phyloP scores from a whole-genome alignment of 305 asterid genomes.

The Solanum chacoense region DNA sequence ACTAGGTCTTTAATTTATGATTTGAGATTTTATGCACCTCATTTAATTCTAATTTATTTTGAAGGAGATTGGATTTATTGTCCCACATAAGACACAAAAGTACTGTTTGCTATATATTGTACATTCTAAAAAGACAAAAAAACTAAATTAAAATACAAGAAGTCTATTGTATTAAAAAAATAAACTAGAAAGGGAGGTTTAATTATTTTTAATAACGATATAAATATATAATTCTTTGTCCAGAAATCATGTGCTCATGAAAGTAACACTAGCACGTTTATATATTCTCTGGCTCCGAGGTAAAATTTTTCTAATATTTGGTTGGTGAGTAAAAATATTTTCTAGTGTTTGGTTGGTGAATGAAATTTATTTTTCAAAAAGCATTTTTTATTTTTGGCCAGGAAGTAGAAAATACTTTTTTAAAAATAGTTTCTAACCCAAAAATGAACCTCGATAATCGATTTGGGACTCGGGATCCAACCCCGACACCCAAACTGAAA shows the following conservation, averaged over 20 bases:
- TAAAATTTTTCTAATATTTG: background rate
- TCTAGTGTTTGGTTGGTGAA: background rate
- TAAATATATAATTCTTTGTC: background rate
- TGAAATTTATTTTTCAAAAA: background rate
- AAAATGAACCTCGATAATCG: background rate
- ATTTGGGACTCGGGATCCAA: background rate
- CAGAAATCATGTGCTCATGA: background rate
- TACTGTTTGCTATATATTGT: background rate
- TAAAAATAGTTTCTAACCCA: background rate
- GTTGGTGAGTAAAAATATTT: background rate
- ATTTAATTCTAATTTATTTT: background rate
- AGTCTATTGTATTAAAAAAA: background rate
- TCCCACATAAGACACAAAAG: background rate
- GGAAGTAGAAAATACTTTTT: background rate
- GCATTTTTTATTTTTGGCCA: background rate
- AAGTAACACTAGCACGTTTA: background rate
- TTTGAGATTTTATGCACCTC: background rate
- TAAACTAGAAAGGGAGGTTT: background rate
- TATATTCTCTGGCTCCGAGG: background rate
- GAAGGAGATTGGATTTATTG: background rate
- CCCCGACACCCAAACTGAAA: background rate
- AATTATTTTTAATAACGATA: background rate
- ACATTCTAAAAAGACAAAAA: background rate
- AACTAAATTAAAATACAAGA: background rate
- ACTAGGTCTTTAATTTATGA: background rate